Evolutionary conservation across 2,329 filamentous ascomycete species (phyloP).

Genomic region (Aspergillus hortae): DNA sequence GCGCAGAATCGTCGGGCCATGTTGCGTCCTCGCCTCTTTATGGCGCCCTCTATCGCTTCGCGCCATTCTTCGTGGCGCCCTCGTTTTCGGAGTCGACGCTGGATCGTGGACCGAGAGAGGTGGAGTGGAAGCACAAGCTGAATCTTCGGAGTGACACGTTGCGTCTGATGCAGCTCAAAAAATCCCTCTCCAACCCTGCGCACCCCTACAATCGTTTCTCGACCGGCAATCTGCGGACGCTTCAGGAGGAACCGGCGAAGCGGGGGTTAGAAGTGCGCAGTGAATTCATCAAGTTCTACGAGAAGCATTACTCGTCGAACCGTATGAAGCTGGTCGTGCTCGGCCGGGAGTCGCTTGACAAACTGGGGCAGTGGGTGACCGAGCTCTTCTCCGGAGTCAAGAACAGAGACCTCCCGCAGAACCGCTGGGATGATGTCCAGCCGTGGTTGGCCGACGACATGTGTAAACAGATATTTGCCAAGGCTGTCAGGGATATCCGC

Average conservation of each 20-base stretch:
- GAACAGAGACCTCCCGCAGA: conserved; percentile 72
- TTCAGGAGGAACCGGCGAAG: conserved; percentile 77
- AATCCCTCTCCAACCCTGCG: conserved; percentile 76
- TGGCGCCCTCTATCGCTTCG: conserved; percentile 84
- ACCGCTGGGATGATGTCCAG: conserved; percentile 62
- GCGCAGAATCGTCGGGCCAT: conserved; percentile 18
- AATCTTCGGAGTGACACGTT: conserved; percentile 88
- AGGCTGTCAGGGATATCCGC: conserved; percentile 84
- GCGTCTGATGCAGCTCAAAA: conserved; percentile 83
- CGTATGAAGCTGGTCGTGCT: conserved; percentile 88
- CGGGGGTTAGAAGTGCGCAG: conserved; percentile 79
- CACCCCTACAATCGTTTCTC: conserved; percentile 92
- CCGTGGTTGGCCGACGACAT: conserved; percentile 60
- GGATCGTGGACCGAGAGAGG: conserved; percentile 80
- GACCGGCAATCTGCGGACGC: conserved; percentile 80
- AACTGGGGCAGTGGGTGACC: conserved; percentile 76
- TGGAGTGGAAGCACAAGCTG: conserved; percentile 97
- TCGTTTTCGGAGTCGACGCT: conserved; percentile 81
- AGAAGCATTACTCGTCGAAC: conserved; percentile 87
- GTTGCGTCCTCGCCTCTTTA: conserved; percentile 57
- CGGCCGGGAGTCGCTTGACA: conserved; percentile 75
- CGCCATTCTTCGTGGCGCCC: conserved; percentile 88
- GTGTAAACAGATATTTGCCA: conserved; percentile 73
- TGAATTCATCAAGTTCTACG: conserved; percentile 90
- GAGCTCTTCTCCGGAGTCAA: conserved; percentile 78